phyloP scores from a whole-genome alignment of 1,284 basidiomycete species.

The Heliocybe sulcata region DNA sequence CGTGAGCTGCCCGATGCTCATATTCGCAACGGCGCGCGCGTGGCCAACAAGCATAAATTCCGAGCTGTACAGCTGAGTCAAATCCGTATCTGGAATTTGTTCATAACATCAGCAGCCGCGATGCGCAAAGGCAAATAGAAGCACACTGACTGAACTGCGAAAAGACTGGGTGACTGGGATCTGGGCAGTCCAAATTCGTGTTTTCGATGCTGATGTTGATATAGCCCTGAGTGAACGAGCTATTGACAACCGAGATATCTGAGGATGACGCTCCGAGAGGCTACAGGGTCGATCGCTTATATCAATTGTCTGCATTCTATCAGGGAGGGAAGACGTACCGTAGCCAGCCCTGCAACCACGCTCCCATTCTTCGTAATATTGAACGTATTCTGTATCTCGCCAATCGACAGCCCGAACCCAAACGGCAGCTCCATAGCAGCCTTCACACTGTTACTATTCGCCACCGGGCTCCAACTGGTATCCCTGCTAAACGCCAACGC shows the following conservation, averaged over 20 bases:
- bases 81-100: conserved; percentile 33
- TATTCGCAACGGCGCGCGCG: conserved; percentile 59
- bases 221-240: conserved; percentile 54
- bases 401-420: conserved; percentile 66
- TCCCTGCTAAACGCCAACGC: conserved; percentile 49
- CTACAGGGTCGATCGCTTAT: conserved; percentile 21
- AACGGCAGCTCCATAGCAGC: conserved; percentile 68
- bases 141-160: conserved; percentile 46
- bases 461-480: conserved; percentile 53
- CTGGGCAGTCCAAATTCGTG: conserved; percentile 45
- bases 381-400: conserved; percentile 61
- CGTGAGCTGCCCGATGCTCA: conserved; percentile 61
- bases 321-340: conserved; percentile 28
- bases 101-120: too few species aligned
- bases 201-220: conserved; percentile 61
- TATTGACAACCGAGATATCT: conserved; percentile 39
- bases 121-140: too few species aligned
- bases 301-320: conserved; percentile 10
- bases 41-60: conserved; percentile 58
- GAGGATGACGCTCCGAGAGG: conserved; percentile 56
- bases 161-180: conserved; percentile 43
- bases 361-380: conserved; percentile 47
- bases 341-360: conserved; percentile 47
- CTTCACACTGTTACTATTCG: conserved; percentile 51
- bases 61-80: conserved; percentile 37